Evolutionary conservation across 352 stramenopile species (phyloP), one percentile per base, ranked within the genome.

Genomic region (Pythium oligandrum): DNA sequence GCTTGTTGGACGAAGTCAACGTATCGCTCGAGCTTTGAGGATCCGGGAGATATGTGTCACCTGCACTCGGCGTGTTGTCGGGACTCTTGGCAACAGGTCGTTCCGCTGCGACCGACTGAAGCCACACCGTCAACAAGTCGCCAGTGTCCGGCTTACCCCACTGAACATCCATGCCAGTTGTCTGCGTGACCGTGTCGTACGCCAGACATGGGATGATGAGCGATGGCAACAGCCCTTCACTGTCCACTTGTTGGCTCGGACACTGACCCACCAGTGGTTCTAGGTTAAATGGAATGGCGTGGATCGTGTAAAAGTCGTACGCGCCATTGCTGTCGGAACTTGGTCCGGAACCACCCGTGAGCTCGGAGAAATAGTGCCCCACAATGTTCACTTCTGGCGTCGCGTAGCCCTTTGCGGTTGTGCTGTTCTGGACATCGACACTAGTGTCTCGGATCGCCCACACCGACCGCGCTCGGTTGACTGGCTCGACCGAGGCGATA

Each of bases 201-300:
- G 55, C 36, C 6, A 50, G 51, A 44, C 60, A 68, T 34, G 60
- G 60, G 51, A 68, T 68, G 31, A 51, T 68, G 12, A 68, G 51
- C 45, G 55, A 47, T 30, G 60, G 60, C 4, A 68, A 48, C 32
- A 68, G 40, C 33, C 53, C 51, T 4, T 52, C 55, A 10, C 42
- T 40, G 3, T 55, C 30, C 47, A 57, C 51, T 2, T 38, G 43
- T 5, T 39, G 51, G 31, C 40, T 54, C 4, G 60, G 60, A 44
- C 60, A 68, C 51, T 68, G 60, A 33, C 60, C 60, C 4, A 68
- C 52, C 4, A 52, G 54, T 4, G 60, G 60, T 37, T 68, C 60
- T 31, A 61, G 51, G 30, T 34, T 53, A n/a, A 63, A 68, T 1
- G 60, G 40, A 34, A 68, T 50, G 0, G 60, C 60, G 40, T 68